Percentiles rank a stretch among this genome's conserved stretches.
Conservation (phyloP, 116 monocot genomes). For the Trichopus zeylanicus region DNA sequence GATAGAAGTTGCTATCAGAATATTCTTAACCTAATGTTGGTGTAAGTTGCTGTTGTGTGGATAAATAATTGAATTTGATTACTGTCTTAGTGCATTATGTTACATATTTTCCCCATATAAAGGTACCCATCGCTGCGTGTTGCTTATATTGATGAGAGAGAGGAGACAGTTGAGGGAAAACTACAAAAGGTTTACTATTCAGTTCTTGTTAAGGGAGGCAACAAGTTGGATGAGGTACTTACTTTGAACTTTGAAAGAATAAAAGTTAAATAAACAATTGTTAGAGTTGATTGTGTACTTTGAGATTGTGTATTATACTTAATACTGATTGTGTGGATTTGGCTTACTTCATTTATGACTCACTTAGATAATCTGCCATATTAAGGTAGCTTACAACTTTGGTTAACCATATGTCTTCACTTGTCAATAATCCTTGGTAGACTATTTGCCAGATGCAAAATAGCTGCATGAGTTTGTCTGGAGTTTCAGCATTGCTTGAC, state of each 20-base stretch:
- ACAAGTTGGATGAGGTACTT: constrained; percentile 89
- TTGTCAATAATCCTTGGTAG: too few species aligned
- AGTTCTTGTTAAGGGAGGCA: constrained; percentile 92
- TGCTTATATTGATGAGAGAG: constrained; percentile 93
- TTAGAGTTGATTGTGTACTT: background rate
- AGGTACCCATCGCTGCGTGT: constrained; percentile 81
- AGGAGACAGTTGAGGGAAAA: constrained; percentile 54
- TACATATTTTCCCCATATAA: background rate
- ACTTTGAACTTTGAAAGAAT: constrained; percentile 1
- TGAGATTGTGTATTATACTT: background rate
- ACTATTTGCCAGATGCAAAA: too few species aligned
- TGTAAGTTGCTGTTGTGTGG: constrained; percentile 18
- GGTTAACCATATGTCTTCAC: too few species aligned
- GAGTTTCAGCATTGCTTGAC: too few species aligned
- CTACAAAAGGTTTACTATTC: constrained; percentile 76
- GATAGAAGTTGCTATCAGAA: constrained; percentile 75
- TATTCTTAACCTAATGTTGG: constrained; percentile 75
- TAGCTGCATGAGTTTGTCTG: too few species aligned
- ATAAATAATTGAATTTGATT: background rate
- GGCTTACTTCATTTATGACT: too few species aligned
- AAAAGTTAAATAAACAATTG: too few species aligned
- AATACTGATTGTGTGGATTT: too few species aligned
- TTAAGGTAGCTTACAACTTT: too few species aligned
- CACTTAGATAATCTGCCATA: too few species aligned
- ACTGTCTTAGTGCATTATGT: background rate